Percentiles rank a stretch among this genome's conserved stretches.
These are phyloP conservation scores for Cryptococcus amylolentus DNA, from an alignment of 1,284 basidiomycete species.

Conservation along the genomic window DNA sequence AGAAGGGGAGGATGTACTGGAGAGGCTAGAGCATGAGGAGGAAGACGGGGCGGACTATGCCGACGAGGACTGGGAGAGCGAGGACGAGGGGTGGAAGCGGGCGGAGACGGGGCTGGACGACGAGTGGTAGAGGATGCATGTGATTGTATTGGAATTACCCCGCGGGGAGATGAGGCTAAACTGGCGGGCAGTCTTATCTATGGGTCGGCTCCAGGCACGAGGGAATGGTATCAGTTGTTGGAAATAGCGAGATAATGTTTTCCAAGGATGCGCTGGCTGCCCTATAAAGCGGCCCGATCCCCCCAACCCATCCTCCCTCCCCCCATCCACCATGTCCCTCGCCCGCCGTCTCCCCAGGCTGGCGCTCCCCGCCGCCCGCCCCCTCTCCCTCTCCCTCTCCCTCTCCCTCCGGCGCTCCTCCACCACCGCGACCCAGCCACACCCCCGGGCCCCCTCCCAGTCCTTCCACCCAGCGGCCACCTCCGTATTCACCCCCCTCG, in stretches of 20 bases:
- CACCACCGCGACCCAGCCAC: constrained; percentile 45
- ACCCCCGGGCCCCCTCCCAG: constrained; percentile 37
- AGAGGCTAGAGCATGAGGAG: neutral
- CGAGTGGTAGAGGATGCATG: constrained; percentile 8
- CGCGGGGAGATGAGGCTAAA: too few species aligned
- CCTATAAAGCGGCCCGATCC: too few species aligned
- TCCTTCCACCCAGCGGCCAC: constrained; percentile 34
- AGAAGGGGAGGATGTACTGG: constrained; percentile 14
- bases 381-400: constrained; percentile 18
- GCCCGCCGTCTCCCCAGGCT: constrained; percentile 8
- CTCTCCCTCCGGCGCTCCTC: constrained; percentile 24
- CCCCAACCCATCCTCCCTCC: neutral
- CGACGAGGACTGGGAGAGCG: constrained; percentile 17
- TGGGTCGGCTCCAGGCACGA: too few species aligned
- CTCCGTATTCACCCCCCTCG: constrained; percentile 69
- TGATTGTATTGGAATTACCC: neutral
- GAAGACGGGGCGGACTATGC: constrained; percentile 5
- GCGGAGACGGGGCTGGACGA: constrained; percentile 23
- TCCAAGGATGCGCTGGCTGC: too few species aligned
- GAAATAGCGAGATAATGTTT: too few species aligned
- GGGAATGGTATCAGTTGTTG: too few species aligned
- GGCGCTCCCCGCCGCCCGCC: constrained; percentile 11
- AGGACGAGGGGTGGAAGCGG: constrained; percentile 38
- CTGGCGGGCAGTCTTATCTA: too few species aligned
- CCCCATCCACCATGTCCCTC: constrained; percentile 1